Evolutionary conservation across 441 rosid genomes (phyloP).

Genomic region (Eruca vesicaria): DNA sequence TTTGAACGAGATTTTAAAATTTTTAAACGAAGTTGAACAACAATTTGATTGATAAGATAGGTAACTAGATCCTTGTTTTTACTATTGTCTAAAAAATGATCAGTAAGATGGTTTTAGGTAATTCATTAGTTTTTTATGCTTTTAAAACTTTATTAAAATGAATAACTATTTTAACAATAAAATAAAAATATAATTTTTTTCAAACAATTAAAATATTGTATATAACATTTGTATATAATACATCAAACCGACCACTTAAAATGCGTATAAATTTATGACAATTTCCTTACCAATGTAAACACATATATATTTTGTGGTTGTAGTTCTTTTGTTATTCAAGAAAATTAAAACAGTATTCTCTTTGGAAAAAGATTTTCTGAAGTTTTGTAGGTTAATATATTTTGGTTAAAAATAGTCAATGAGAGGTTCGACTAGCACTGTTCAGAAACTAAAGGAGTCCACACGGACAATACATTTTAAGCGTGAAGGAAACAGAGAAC

Average conservation of each 20-base stretch:
- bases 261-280: not conserved
- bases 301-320: not conserved
- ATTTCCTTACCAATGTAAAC: not conserved
- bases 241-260: not conserved
- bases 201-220: not conserved
- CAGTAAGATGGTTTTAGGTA: not conserved
- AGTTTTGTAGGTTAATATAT: not conserved
- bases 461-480: not conserved
- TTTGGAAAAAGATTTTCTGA: not conserved
- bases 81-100: not conserved
- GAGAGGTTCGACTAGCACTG: constrained; percentile 15
- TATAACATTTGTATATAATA: not conserved
- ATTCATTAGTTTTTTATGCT: no score
- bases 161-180: not conserved
- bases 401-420: not conserved
- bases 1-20: not conserved
- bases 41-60: not conserved
- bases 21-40: not conserved
- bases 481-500: constrained; percentile 23
- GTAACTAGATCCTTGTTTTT: not conserved
- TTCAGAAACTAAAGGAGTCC: not conserved
- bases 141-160: not conserved
- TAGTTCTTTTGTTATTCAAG: not conserved
- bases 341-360: not conserved
- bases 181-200: not conserved